Base-by-base conservation (phyloP, 2,329 filamentous ascomycete genomes). In the Aspergillus alliaceus region DNA sequence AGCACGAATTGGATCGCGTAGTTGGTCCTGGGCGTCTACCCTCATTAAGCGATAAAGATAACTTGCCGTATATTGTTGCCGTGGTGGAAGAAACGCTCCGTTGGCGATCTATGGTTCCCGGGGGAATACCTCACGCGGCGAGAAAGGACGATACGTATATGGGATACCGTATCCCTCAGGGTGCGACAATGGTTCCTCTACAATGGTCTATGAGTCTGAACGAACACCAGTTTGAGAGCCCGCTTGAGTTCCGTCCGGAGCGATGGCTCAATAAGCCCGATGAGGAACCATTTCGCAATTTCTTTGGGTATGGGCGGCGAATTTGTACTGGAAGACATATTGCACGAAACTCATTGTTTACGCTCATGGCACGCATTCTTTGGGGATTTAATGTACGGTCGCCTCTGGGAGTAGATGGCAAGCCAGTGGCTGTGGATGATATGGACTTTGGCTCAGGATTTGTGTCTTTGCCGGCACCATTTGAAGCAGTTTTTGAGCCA, bases 301-400 rank as follows among this genome's bases (percentile, higher is more conserved):
- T 84, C 51, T 83, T 86, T 59, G 84, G 80, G 0, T 85, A 84
- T 64, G 84, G 84, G 0, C 72, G 83, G 7, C 73, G 84, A 9
- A 78, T 84, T 1, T 77, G 76, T 8, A 78, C 71, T 0, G 73
- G 72, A 0, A 54, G 68, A 6, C 56, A 66, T 56, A 65, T 77
- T 37, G 72, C 71, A 2, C 59, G 55, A 1, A 69, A 71, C 27
- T 70, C 69, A 68, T 52, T 79, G 70, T 63, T 84, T 64, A 81
- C 85, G 58, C 83, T 83, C n/a, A 82, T 86, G 56, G 79, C 81
- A 0, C 72, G 83, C 31, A 82, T 86, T 78, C 80, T 86, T 56
- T 76, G 82, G 53, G 65, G 51, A 3, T 71, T 63, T 49, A 53
- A 67, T 40, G 60, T 69, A 20, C 42, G 39, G 4, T 25, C 53